Evolutionary conservation across 306 rosid species (phyloP).

Genomic region (Acacia acuminata): DNA sequence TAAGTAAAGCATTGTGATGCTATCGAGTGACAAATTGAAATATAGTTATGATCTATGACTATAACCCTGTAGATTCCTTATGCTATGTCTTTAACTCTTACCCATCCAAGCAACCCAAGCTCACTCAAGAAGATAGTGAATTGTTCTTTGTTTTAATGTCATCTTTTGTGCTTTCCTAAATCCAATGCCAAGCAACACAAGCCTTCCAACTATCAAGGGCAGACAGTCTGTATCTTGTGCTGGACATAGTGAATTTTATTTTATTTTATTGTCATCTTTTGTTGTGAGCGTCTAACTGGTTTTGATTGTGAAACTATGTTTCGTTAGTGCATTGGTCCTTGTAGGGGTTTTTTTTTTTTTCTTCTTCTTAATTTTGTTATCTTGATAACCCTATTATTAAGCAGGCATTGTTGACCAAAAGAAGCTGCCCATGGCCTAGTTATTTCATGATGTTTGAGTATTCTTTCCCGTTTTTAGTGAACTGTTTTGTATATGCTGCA

Average conservation of each 20-base stretch:
- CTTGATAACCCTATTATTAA: background rate
- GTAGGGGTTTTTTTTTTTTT: background rate
- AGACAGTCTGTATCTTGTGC: background rate
- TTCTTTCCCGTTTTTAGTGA: background rate
- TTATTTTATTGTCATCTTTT: background rate
- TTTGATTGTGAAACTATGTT: slow-evolving; percentile 18
- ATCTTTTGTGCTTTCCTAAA: no score
- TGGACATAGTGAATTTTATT: background rate
- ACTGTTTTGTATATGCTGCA: background rate
- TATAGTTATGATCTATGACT: slow-evolving; percentile 19
- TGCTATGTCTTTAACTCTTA: background rate
- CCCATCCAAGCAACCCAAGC: background rate
- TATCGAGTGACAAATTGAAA: slow-evolving; percentile 24
- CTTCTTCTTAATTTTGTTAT: no score
- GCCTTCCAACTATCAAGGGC: background rate
- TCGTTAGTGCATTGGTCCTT: slow-evolving; percentile 16
- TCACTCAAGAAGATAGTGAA: background rate
- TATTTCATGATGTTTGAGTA: background rate
- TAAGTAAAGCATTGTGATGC: slow-evolving; percentile 43
- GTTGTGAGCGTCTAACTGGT: slow-evolving; percentile 17
- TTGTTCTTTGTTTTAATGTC: no score
- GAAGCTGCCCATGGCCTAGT: slow-evolving; percentile 5
- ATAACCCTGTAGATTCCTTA: slow-evolving; percentile 10
- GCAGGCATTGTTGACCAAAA: slow-evolving; percentile 7
- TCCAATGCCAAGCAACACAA: no score